Evolutionary conservation across 78 protist species (phyloP).

Genomic region (Bigelowiella natans): DNA sequence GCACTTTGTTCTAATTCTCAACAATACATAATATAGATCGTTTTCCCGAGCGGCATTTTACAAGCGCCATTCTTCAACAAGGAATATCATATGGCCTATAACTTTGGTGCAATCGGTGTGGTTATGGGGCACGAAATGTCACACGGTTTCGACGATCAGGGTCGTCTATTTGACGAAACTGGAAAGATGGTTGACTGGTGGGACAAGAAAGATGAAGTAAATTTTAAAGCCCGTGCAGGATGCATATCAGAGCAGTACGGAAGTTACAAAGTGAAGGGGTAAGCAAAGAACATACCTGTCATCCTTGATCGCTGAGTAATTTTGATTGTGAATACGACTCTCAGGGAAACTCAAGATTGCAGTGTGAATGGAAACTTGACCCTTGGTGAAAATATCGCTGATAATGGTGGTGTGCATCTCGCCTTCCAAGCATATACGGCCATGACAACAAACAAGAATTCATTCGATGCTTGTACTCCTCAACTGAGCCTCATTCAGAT

Average conservation of each 20-base stretch:
- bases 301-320: background rate
- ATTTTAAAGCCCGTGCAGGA: background rate
- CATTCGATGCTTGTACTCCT: no score
- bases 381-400: conserved; percentile 9
- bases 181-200: no score
- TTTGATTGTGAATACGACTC: background rate
- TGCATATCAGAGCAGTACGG: background rate
- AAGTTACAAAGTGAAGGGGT: background rate
- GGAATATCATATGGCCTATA: background rate
- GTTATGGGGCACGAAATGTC: conserved; percentile 5
- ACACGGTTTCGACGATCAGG: conserved; percentile 5
- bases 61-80: background rate
- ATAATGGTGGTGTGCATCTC: background rate
- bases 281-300: background rate
- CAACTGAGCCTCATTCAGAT: no score
- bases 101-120: background rate
- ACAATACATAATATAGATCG: background rate
- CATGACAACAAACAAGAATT: no score
- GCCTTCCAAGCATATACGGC: background rate
- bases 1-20: background rate
- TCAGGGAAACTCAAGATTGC: background rate
- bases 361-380: background rate
- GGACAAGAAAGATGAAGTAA: no score
- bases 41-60: background rate
- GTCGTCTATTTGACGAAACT: no score